Base-by-base conservation (phyloP, 768 basidiomycete genomes). In the Trichaptum fuscoviolaceum region DNA sequence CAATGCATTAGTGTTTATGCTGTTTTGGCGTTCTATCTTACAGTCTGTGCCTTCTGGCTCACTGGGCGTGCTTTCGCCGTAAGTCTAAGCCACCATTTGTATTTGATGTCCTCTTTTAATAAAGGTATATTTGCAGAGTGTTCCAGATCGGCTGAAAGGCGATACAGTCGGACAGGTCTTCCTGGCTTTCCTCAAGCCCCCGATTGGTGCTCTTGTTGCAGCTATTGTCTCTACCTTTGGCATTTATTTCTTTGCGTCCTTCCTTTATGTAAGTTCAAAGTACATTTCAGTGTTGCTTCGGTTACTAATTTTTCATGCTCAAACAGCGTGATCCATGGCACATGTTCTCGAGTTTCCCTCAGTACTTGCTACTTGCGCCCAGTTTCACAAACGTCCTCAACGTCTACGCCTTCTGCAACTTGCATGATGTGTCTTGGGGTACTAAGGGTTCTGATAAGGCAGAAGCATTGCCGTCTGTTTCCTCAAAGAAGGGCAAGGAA, bases 351-450 rank as follows among this genome's bases (percentile, higher is more conserved):
- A 95, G 93, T 71, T 95, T 97, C 83, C 79, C 90, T 71, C 96
- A 96, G 75, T 96, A 96, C 74, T 80, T 96, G 63, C 89, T 88
- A 72, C 77, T 99, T 66, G 96, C 96, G 12, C 93, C 93, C 0
- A 93, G 91, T 71, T 96, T 96, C 80, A 95, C 90, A 36, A 98
- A 97, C 75, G 90, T 99, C 59, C 84, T 96, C 71, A 96, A 96
- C 77, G 92, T 96, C 42, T 98, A 98, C 75, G 95, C 96, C 0
- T 98, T 98, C 83, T 97, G 95, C 79, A 97, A 97, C 78, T 80
- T 97, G 77, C 94, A 94, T 75, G 95, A 95, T 76, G 92, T 93
- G 23, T 92, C 90, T 17, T 96, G 95, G 95, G 95, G 95, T 78
- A 96, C 95, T 10, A 95, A 96, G 79, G 95, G 93, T 62, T 91